Evolutionary conservation across 306 rosid genomes (phyloP).

Genomic region (Urtica urens): DNA sequence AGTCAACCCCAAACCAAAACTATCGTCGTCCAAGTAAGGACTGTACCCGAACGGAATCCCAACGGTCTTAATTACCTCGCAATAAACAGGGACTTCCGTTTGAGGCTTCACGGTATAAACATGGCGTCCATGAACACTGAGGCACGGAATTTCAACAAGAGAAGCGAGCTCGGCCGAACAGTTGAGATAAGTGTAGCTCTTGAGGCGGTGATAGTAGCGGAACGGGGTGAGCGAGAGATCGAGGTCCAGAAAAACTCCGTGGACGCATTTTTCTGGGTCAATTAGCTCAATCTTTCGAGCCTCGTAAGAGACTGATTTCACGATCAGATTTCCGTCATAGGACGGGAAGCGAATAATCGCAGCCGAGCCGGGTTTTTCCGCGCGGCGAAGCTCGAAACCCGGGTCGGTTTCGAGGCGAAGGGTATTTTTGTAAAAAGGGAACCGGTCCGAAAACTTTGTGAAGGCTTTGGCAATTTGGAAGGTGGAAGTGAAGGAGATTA

Average conservation of each 20-base stretch:
- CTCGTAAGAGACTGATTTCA: conserved; percentile 61
- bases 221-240: conserved; percentile 55
- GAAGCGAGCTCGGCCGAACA: conserved; percentile 33
- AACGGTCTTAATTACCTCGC: conserved; percentile 39
- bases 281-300: conserved; percentile 39
- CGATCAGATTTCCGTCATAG: conserved; percentile 32
- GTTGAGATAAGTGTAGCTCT: conserved; percentile 43
- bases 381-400: conserved; percentile 31
- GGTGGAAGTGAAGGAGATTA: conserved; percentile 31
- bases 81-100: conserved; percentile 32
- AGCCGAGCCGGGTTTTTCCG: conserved; percentile 39
- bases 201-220: conserved; percentile 34
- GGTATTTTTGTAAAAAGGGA: conserved; percentile 30
- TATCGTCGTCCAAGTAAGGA: conserved; percentile 52
- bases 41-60: conserved; percentile 60
- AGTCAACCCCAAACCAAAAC: conserved; percentile 60
- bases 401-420: conserved; percentile 2
- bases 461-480: not conserved
- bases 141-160: conserved; percentile 47
- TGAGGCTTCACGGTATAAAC: conserved; percentile 54
- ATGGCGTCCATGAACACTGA: conserved; percentile 35
- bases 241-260: conserved; percentile 55
- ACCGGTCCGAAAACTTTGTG: conserved; percentile 22
- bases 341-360: conserved; percentile 41
- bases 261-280: conserved; percentile 53